Evolutionary conservation across 331 rosid species (phyloP), one percentile per base, ranked within the genome.

Genomic region (Cydonia oblonga): DNA sequence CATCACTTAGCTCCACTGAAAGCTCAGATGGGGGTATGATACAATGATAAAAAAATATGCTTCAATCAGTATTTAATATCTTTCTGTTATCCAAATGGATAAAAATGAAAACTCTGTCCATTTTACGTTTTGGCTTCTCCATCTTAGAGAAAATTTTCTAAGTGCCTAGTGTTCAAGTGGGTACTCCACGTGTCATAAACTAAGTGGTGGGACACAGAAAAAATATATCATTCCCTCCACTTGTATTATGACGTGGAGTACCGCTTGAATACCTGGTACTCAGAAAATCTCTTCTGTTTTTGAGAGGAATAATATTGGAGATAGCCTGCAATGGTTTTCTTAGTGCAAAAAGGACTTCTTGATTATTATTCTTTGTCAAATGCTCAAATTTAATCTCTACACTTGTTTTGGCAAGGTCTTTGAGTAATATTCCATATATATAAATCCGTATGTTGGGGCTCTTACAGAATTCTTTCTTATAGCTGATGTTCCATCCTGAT

Each of bases 1-100:
- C 97, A 63, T 91, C 97, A 20, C 89, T 91, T 78, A 89, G 97
- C 77, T 91, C 97, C 67, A 91, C 97, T 0, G 96, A 91, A 86
- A 91, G 97, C 81, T 91, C 97, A 16, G 96, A 91, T 56, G 97
- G 93, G 35, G 96, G 97, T 91, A 79, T 81, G 77, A 75, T 65
- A 54, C 70, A 64, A 57, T 40, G 44, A 57, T 35, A 28, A 18
- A 40, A 6, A 24, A n/a, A 23, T 38, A 26, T 49, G 32, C 23
- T 69, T 61, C 22, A 30, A 57, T n/a, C 52, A 18, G 15, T 29
- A 33, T 66, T 59, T 49, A 29, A 35, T 57, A 23, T 62, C 54
- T 46, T 25, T 24, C 8, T 19, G 33, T 30, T 15, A 6, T 30
- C 32, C 73, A 29, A 11, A 52, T 19, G 35, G 26, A 35, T 6